These are phyloP conservation scores for Hypoxylon subgilvum DNA, from an alignment of 495 filamentous ascomycete genomes.

Conservation along the genomic window DNA sequence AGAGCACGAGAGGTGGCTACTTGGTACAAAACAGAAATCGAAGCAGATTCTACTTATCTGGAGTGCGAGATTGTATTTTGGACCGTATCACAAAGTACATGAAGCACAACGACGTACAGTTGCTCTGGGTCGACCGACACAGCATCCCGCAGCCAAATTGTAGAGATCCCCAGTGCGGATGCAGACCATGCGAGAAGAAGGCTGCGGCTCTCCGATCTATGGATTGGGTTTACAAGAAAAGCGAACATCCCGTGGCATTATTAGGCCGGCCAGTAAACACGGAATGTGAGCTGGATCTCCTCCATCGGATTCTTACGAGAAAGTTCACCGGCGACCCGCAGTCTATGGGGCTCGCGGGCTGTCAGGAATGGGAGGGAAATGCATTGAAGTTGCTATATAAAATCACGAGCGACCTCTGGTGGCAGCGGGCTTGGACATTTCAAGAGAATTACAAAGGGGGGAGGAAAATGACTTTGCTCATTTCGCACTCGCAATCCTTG, in stretches of 20 bases:
- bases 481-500: slow-evolving; percentile 5
- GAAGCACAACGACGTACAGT: not conserved
- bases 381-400: slow-evolving; percentile 13
- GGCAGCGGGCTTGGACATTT: slow-evolving; percentile 35
- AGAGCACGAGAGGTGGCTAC: slow-evolving; percentile 6
- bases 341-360: no score
- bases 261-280: slow-evolving; percentile 20
- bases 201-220: slow-evolving; percentile 19
- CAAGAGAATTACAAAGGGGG: slow-evolving; percentile 37
- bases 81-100: slow-evolving; percentile 30
- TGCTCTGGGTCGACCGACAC: slow-evolving; percentile 37
- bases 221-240: slow-evolving; percentile 32
- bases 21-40: not conserved
- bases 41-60: not conserved
- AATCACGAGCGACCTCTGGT: slow-evolving; percentile 35
- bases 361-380: no score
- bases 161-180: not conserved
- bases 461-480: slow-evolving; percentile 27
- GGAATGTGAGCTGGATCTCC: no score
- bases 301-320: no score
- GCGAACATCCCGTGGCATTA: slow-evolving; percentile 28
- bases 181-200: slow-evolving; percentile 10
- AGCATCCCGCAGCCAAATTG: slow-evolving; percentile 31
- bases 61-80: slow-evolving; percentile 21
- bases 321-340: no score